Base-by-base conservation (phyloP, 805 yeast species). In the Teunomyces panamensis region DNA sequence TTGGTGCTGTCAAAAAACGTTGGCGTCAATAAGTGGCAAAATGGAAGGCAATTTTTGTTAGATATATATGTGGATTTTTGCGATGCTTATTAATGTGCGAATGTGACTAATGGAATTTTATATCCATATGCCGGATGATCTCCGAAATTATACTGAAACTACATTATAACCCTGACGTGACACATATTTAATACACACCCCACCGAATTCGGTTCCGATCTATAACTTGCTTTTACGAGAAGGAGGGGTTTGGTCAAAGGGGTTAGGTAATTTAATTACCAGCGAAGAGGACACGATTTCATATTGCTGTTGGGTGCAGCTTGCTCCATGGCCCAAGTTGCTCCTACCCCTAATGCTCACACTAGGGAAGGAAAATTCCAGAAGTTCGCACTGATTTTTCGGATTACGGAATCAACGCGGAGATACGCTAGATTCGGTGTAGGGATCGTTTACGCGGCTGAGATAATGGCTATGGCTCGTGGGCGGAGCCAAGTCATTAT, bases 71-170 rank as follows among this genome's bases (percentile, higher is more conserved):
- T 20, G 39, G 35, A 44, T 29, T 37, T 33, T 39, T 33, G 27
- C 30, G 41, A 37, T 20, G 49, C 49, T 46, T 46, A 46, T 46
- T 46, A 46, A 46, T 45, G 42, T 33, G 48, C 42, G 41, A 17
- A 26, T n/a, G 41, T 37, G 41, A 37, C 41, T 37, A 37, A 36
- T 36, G 41, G 29, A 11, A 24, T 32, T 39, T 45, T 37, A 30
- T 32, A 14, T 30, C 41, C 41, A 35, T 39, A 41, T 43, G 37
- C 36, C 32, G 41, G 30, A 10, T 37, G 14, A 37, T 17, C 41
- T 37, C 41, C 41, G 41, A 24, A 8, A 37, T 9, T 37, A n/a
- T 13, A 37, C 14, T 37, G 41, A 37, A 37, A 37, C 41, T 37
- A 7, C 14, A 9, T 17, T 26, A 26, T 26, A 8, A 26, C 30